A percentile compares a stretch with the other conserved stretches of the same genome.
Evolutionary conservation across 208 protist species (phyloP).

Genomic region (Angomonas deanei): DNA sequence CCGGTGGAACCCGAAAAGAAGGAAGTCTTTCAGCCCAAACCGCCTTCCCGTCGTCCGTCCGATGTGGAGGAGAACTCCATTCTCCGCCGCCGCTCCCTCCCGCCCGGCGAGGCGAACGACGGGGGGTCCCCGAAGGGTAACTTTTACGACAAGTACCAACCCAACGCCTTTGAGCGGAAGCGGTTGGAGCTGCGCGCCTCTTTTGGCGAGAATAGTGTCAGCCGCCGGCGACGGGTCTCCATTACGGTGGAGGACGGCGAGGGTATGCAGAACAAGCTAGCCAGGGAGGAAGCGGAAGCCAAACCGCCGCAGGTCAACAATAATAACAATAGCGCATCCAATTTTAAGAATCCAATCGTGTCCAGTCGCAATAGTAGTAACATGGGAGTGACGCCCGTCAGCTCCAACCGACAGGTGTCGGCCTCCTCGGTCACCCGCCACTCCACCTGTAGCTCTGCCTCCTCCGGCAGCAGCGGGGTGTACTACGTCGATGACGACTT

Average conservation of each 20-base stretch:
- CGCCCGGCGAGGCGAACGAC: background rate
- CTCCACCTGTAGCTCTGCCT: no score
- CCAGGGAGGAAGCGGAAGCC: background rate
- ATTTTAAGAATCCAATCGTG: background rate
- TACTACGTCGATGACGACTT: no score
- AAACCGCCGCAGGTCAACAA: background rate
- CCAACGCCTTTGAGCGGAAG: background rate
- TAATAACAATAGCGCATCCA: background rate
- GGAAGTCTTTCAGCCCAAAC: background rate
- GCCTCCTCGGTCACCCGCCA: no score
- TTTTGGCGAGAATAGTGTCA: constrained; percentile 2
- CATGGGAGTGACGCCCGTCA: background rate
- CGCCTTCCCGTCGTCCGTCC: background rate
- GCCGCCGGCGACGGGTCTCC: background rate
- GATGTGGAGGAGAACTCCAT: background rate
- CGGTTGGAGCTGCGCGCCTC: background rate
- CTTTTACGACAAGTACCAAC: constrained; percentile 2
- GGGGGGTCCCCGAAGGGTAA: background rate
- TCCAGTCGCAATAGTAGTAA: background rate
- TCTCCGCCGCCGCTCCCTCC: background rate
- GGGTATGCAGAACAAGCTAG: no score
- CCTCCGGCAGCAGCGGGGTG: no score
- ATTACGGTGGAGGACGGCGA: no score
- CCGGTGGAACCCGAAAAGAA: no score
- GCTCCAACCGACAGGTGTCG: background rate